phyloP scores from a whole-genome alignment of 2,329 filamentous ascomycete species.

The Aspergillus unguis region DNA sequence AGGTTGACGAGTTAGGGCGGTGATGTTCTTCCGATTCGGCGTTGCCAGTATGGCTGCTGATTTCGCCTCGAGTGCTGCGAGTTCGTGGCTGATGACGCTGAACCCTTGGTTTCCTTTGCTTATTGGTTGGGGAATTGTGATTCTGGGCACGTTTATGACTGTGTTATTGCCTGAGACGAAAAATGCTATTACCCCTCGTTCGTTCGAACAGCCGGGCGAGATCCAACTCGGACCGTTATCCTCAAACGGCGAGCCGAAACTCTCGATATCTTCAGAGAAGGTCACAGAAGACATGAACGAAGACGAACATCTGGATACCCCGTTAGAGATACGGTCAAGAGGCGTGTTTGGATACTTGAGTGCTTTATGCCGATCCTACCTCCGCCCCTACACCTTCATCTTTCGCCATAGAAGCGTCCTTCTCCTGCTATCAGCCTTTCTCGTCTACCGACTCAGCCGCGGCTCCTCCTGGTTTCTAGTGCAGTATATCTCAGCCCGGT shows the following conservation, averaged over 20 bases:
- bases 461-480: conserved; percentile 48
- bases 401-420: conserved; percentile 41
- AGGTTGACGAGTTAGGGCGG: conserved; percentile 27
- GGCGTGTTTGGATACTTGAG: conserved; percentile 17
- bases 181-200: conserved; percentile 22
- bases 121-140: conserved; percentile 33
- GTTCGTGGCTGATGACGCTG: conserved; percentile 40
- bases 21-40: conserved; percentile 41
- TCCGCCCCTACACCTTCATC: conserved; percentile 39
- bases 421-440: conserved; percentile 45
- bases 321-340: conserved; percentile 6
- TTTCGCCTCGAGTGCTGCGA: conserved; percentile 37
- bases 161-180: conserved; percentile 41
- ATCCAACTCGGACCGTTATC: conserved; percentile 33
- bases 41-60: conserved; percentile 40
- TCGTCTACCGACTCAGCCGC: conserved; percentile 49
- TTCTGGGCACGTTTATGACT: conserved; percentile 32
- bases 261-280: conserved; percentile 12
- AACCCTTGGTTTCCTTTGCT: conserved; percentile 43
- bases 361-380: conserved; percentile 25
- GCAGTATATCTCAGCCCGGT: conserved; percentile 53
- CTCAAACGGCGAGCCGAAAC: conserved; percentile 17
- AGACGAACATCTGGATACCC: conserved; percentile 14
- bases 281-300: conserved; percentile 18
- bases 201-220: conserved; percentile 8